Base-by-base conservation (phyloP, 2,329 filamentous ascomycete genomes). In the Aureobasidium leucospermi region DNA sequence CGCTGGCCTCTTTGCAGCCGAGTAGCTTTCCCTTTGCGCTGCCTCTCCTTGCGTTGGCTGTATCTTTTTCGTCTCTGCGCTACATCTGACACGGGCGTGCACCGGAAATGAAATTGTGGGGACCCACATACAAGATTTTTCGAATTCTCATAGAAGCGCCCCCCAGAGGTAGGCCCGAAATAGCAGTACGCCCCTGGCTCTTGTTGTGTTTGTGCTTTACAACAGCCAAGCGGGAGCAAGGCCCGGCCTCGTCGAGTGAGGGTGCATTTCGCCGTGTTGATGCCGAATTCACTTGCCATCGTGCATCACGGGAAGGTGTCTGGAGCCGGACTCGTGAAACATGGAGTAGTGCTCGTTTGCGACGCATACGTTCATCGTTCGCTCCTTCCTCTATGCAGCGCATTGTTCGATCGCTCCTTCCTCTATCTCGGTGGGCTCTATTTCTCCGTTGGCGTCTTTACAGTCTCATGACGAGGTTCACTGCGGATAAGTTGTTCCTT, bases 41-140 rank as follows among this genome's bases (percentile, higher is more conserved):
- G 39, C 43, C 55, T 58, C 28, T 15, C 43, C 55, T 58, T 48
- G 55, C 55, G 23, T 48, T 32, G 29, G 19, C 19, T 46, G 41
- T 48, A 43, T 58, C 29, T 47, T 58, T 48, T 47, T 41, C 41
- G 42, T 48, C 53, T 58, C 42, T 58, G 42, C 43, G 31, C 53
- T 45, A 34, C 51, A 55, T 15, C 39, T 57, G 52, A 57, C 55
- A 58, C 42, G 42, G 51, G 38, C 42, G 43, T 52, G 36, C 48
- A n/a, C 47, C 34, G 55, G 36, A 58, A 58, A 47, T 48, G 43
- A 58, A 38, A 29, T 58, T 58, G 55, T 41, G 55, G 55, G 55
- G 55, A 58, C 55, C 55, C 55, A 58, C 55, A 58, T 58, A 58
- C 55, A 58, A 58, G 55, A 58, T 11, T 58, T 58, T 58, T 58